Conservation (phyloP, 2,329 filamentous ascomycete species). For the Tolypocladium amazonense region DNA sequence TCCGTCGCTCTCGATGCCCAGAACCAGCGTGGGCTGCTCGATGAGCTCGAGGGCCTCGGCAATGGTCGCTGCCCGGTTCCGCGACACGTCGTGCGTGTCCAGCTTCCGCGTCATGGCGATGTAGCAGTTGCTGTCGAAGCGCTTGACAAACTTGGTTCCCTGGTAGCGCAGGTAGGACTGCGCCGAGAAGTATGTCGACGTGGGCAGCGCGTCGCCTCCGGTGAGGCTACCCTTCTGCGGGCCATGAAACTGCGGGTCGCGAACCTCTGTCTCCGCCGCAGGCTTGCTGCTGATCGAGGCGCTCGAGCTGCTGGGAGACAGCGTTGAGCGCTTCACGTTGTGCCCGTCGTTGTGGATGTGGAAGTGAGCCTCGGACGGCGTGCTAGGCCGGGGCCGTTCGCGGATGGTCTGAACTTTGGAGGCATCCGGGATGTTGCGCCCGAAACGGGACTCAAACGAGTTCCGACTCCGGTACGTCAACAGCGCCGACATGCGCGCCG, state of each 20-base stretch:
- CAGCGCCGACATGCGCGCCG: constrained; percentile 92
- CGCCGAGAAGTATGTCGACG: constrained; percentile 89
- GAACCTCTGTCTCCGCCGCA: constrained; percentile 13
- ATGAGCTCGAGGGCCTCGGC: constrained; percentile 70
- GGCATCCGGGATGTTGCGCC: constrained; percentile 81
- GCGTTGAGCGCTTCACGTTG: constrained; percentile 42
- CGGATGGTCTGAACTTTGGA: constrained; percentile 76
- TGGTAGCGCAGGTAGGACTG: constrained; percentile 97
- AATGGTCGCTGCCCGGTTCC: constrained; percentile 58
- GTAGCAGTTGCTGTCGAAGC: constrained; percentile 98
- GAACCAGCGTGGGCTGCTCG: constrained; percentile 77
- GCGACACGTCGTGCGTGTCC: constrained; percentile 90
- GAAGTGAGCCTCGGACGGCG: constrained; percentile 63
- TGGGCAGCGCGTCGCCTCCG: constrained; percentile 39
- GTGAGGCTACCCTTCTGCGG: constrained; percentile 41
- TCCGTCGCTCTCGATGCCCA: constrained; percentile 92
- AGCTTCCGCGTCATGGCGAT: constrained; percentile 97
- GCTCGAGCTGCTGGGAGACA: constrained; percentile 34
- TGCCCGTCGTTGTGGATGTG: constrained; percentile 78
- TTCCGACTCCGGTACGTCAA: constrained; percentile 94
- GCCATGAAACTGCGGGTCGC: constrained; percentile 61
- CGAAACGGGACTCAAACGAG: constrained; percentile 93
- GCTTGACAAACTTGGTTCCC: constrained; percentile 89
- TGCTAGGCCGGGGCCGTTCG: constrained; percentile 47
- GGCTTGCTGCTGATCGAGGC: constrained; percentile 7